phyloP scores from a whole-genome alignment of 768 basidiomycete species.

The Kondoa subrosea region DNA sequence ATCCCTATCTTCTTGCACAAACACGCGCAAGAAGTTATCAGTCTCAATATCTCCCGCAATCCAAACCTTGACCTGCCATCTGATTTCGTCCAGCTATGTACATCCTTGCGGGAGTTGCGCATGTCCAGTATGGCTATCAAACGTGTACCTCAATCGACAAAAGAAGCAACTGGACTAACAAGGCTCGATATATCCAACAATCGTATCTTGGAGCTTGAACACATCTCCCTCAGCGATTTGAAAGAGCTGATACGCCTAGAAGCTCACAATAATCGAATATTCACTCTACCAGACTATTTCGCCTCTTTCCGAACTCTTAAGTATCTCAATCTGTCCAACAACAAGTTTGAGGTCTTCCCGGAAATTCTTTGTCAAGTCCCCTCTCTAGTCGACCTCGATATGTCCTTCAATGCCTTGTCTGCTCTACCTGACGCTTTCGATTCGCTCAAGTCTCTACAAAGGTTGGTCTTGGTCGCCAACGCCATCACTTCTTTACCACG shows the following conservation, averaged over 20 bases:
- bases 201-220: conserved; percentile 71
- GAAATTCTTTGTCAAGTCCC: conserved; percentile 54
- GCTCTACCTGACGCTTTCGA: conserved; percentile 68
- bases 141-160: conserved; percentile 68
- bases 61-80: conserved; percentile 90
- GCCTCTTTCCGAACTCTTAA: conserved; percentile 52
- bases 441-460: conserved; percentile 48
- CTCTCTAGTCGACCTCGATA: conserved; percentile 65
- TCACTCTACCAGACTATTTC: conserved; percentile 70
- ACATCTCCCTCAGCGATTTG: conserved; percentile 63
- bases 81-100: conserved; percentile 85
- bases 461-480: conserved; percentile 72
- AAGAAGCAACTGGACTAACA: conserved; percentile 53
- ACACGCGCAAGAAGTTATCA: conserved; percentile 65
- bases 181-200: conserved; percentile 82
- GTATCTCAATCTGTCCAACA: conserved; percentile 84
- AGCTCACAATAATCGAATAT: conserved; percentile 80
- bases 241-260: conserved; percentile 50
- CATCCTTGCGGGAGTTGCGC: conserved; percentile 62
- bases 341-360: conserved; percentile 68
- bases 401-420: conserved; percentile 81
- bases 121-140: conserved; percentile 88
- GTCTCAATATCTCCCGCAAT: conserved; percentile 76
- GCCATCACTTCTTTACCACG: conserved; percentile 54
- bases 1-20: conserved; percentile 74